Evolutionary conservation across 164 flowering plant species (phyloP), one percentile per base, ranked within the genome.

Genomic region (Hamamelis virginiana): DNA sequence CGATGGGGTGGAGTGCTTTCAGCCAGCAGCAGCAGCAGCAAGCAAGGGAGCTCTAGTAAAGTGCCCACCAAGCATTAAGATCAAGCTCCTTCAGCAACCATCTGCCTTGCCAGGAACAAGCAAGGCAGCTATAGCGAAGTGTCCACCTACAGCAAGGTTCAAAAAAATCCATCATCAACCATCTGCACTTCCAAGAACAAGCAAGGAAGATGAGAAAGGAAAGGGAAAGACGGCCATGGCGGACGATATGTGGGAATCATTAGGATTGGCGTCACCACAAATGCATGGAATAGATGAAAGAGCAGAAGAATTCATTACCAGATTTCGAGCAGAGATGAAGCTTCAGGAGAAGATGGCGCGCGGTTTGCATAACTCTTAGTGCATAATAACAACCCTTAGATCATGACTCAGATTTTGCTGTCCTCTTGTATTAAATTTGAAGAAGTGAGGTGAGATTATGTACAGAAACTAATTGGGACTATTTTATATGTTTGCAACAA

Each of bases 271-370:
- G 4, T 79, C 87, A 15, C 78, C 82, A 1, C 80, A 64, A 33
- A 72, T 80, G 80, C 69, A 72, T 22, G 87, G 83, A 23, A 86
- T 91, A 14, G 88, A 92, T 44, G 84, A 78, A 43, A 84, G 89
- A 75, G 97, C 92, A 0, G 96, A 89, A 70, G 82, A 82, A 65
- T 91, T 92, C 75, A 90, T 92, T 23, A 44, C 79, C 0, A 78
- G 76, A 56, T 87, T 90, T 55, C 69, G 86, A 43, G 86, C 84
- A 45, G 92, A 89, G 64, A 82, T 89, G 91, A 75, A 65, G 59
- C 74, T 65, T 47, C 84, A 80, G 67, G 87, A 86, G 67, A 80
- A 57, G 74, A 28, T 72, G 52, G 76, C 75, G 2, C 71, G 76
- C 8, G 47, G 67, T 27, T 65, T 74, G 69, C 50, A 58, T 69